Evolutionary conservation across 495 filamentous ascomycete genomes (phyloP).

Genomic region (Aspergillus funiculosus): DNA sequence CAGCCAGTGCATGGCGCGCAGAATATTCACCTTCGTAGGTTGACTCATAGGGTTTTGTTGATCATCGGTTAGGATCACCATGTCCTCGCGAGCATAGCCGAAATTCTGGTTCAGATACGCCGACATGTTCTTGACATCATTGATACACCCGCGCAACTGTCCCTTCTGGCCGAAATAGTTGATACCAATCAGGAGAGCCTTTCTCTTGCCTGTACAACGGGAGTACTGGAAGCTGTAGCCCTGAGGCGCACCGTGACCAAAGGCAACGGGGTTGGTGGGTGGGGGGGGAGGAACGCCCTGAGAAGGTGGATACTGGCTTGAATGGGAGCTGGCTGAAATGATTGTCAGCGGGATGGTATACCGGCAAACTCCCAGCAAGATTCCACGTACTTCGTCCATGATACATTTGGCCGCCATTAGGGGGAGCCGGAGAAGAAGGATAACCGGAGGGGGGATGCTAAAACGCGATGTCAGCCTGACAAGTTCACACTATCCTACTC

Average conservation of each 20-base stretch:
- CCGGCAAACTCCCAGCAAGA: not conserved
- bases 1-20: slow-evolving; percentile 97
- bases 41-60: slow-evolving; percentile 96
- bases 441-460: slow-evolving; percentile 29
- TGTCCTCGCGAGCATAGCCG: slow-evolving; percentile 91
- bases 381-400: slow-evolving; percentile 25
- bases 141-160: slow-evolving; percentile 92
- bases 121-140: slow-evolving; percentile 98
- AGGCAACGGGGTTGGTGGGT: slow-evolving; percentile 46
- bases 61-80: slow-evolving; percentile 97
- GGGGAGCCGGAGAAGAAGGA: slow-evolving; percentile 28
- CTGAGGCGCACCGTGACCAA: slow-evolving; percentile 72
- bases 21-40: slow-evolving; percentile 91
- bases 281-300: slow-evolving; percentile 37
- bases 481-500: not conserved
- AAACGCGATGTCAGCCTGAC: slow-evolving; percentile 16
- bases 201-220: slow-evolving; percentile 81
- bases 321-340: slow-evolving; percentile 25
- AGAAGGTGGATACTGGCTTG: slow-evolving; percentile 20
- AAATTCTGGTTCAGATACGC: slow-evolving; percentile 85
- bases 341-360: slow-evolving; percentile 2
- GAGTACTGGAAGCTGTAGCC: slow-evolving; percentile 86
- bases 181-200: slow-evolving; percentile 92
- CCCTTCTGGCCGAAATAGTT: slow-evolving; percentile 95
- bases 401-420: slow-evolving; percentile 33